These are phyloP conservation scores for Tubosaeta brunneosetosa DNA, from an alignment of 768 basidiomycete species.

Conservation along the genomic window DNA sequence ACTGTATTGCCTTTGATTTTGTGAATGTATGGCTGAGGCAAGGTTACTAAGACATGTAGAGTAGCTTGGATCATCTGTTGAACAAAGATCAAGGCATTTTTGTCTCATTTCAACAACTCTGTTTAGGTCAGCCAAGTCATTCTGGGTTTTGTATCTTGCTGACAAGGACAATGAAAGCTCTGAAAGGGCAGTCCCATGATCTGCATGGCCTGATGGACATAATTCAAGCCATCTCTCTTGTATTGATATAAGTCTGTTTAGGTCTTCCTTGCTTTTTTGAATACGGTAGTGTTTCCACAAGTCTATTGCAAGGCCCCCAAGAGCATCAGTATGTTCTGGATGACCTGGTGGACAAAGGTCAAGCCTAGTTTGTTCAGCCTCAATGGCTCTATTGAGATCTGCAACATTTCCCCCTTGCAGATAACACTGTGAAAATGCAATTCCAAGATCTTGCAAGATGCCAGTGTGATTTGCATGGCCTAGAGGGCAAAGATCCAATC, in stretches of 20 bases:
- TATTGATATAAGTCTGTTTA: not conserved
- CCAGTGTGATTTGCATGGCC: not conserved
- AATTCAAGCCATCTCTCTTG: not conserved
- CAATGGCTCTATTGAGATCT: constrained; percentile 1
- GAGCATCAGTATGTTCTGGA: not conserved
- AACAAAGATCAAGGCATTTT: not conserved
- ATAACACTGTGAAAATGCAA: not conserved
- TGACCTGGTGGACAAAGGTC: not conserved
- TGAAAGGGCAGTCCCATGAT: not conserved
- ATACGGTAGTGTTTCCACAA: not conserved
- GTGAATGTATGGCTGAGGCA: not conserved
- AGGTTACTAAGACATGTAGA: not conserved
- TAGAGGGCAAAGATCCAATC: not conserved
- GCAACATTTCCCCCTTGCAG: not conserved
- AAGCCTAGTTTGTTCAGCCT: not conserved
- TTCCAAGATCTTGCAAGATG: not conserved
- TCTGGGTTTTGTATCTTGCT: too few species aligned
- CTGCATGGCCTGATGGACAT: not conserved
- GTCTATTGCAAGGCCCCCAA: not conserved
- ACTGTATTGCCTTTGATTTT: not conserved
- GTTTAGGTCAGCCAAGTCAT: not conserved
- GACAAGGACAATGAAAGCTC: not conserved
- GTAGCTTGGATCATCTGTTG: not conserved
- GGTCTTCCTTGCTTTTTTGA: not conserved
- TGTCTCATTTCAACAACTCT: not conserved